Evolutionary conservation across 345 rosid genomes (phyloP), one percentile per base, ranked within the genome.

Genomic region (Jatropha curcas): DNA sequence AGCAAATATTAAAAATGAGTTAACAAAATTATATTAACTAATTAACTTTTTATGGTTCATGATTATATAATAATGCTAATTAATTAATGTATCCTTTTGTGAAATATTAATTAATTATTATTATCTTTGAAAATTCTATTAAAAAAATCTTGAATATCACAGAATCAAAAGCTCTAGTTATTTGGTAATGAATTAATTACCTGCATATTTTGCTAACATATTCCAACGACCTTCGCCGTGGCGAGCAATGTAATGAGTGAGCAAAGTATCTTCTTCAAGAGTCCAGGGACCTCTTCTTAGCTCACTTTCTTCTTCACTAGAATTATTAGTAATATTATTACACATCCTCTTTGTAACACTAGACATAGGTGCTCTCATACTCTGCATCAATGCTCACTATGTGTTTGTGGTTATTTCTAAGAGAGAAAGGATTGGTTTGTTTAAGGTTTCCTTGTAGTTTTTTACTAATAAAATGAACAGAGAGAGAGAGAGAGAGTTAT

Each of bases 201-300:
- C 98, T 25, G 98, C 98, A 70, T 81, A 83, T 69, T 90, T 90
- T 31, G 98, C 89, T 53, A 94, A 89, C 64, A 90, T 84, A 64
- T 94, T 94, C 98, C 98, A 94, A 67, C 98, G 91, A 51, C 98
- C 98, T 81, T 92, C 98, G 28, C 97, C 97, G 24, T 94, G 90
- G 48, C 79, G 76, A 71, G 91, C 74, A 85, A 94, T 90, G 91
- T 92, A 89, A 87, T 89, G 86, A 46, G 89, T 83, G 82, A 94
- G 98, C 76, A 88, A 86, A 60, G 90, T 81, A 75, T 94, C 98
- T 79, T 94, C 98, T 79, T 94, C 98, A 60, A 89, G 88, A 0
- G 92, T 90, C 98, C 98, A 94, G 1, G 98, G 98, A 19, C 98
- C 98, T 79, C 97, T 80, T 68, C 91, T 81, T 27, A 92, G 76